A percentile compares a stretch with the other conserved stretches of the same genome.
Conservation (phyloP, 1,284 basidiomycete genomes). For the Cystobasidium slooffiae region DNA sequence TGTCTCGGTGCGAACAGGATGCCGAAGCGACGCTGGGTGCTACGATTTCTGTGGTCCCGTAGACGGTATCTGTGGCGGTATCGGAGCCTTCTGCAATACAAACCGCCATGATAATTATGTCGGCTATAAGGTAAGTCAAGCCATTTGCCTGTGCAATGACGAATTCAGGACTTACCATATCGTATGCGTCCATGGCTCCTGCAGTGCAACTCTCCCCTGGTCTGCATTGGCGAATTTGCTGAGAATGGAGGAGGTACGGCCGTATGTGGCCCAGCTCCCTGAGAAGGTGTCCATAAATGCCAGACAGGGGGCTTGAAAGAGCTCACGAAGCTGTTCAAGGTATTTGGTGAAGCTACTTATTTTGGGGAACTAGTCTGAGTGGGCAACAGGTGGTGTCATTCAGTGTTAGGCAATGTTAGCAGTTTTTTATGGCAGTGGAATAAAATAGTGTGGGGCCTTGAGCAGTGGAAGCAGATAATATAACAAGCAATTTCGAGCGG, state of each 20-base stretch:
- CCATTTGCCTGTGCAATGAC: not conserved
- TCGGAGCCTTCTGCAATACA: constrained; percentile 18
- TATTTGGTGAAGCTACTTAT: not conserved
- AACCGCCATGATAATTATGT: not conserved
- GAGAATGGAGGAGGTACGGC: not conserved
- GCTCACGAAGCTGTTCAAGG: not conserved
- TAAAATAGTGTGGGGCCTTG: no score
- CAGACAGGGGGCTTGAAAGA: not conserved
- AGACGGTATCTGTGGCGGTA: constrained; percentile 17
- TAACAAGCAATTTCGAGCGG: no score
- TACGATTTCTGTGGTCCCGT: constrained; percentile 12
- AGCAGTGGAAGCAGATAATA: no score
- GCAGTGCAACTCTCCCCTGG: constrained; percentile 3
- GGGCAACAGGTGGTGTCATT: no score
- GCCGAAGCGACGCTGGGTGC: not conserved
- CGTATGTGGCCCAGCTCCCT: not conserved
- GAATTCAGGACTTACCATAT: no score
- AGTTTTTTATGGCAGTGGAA: no score
- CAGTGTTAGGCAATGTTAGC: no score
- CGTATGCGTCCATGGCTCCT: not conserved
- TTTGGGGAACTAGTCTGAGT: no score
- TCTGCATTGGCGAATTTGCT: not conserved
- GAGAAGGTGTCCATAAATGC: not conserved
- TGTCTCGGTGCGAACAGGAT: not conserved
- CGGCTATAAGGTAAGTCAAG: constrained; percentile 13